phyloP scores from a whole-genome alignment of 2,329 filamentous ascomycete genomes.

The Neonectria neomacrospora region DNA sequence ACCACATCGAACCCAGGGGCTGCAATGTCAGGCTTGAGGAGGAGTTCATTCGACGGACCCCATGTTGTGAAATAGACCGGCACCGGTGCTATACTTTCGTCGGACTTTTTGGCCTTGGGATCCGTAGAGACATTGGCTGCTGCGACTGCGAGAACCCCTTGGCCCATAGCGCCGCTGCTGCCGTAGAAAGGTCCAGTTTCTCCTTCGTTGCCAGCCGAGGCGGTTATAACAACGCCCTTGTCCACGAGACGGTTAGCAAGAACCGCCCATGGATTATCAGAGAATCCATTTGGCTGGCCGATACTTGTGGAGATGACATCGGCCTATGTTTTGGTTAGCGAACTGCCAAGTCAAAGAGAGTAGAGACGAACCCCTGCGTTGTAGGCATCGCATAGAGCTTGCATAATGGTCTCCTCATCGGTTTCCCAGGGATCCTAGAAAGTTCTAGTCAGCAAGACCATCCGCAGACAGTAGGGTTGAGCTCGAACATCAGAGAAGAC shows the following conservation, averaged over 20 bases:
- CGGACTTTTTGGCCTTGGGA: slow-evolving; percentile 48
- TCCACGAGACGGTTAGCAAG: slow-evolving; percentile 55
- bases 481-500: slow-evolving; percentile 52
- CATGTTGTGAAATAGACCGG: slow-evolving; percentile 61
- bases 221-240: slow-evolving; percentile 60
- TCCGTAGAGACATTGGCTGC: slow-evolving; percentile 57
- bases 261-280: slow-evolving; percentile 55
- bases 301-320: slow-evolving; percentile 58
- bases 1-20: slow-evolving; percentile 62
- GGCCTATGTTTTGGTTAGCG: slow-evolving; percentile 39
- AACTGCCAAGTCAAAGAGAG: background rate
- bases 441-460: background rate
- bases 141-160: slow-evolving; percentile 50
- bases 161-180: slow-evolving; percentile 48
- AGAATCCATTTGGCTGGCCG: slow-evolving; percentile 52
- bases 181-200: slow-evolving; percentile 59
- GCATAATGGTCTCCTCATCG: slow-evolving; percentile 50
- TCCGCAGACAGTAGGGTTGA: background rate
- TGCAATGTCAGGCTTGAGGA: slow-evolving; percentile 62
- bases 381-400: slow-evolving; percentile 52
- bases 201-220: slow-evolving; percentile 64
- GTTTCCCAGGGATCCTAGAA: slow-evolving; percentile 45
- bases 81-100: slow-evolving; percentile 45
- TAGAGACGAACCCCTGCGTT: slow-evolving; percentile 44
- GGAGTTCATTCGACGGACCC: slow-evolving; percentile 63